A percentile compares a stretch with the other conserved stretches of the same genome.
Evolutionary conservation across 306 rosid species (phyloP).

Genomic region (Astragalus glycyphyllos): DNA sequence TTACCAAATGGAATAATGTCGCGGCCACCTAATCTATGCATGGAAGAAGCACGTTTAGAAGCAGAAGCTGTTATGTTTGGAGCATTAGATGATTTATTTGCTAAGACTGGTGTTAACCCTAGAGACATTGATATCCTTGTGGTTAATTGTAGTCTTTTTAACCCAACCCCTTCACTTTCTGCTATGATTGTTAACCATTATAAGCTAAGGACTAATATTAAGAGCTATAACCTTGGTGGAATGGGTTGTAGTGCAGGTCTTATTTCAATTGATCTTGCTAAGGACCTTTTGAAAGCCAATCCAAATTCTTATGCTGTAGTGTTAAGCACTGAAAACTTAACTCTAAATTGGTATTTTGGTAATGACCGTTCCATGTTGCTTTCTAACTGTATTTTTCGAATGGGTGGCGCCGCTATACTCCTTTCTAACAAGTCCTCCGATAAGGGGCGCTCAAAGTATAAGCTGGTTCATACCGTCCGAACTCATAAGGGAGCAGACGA

Average conservation of each 20-base stretch:
- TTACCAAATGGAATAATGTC: constrained; percentile 58
- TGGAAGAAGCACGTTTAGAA: constrained; percentile 75
- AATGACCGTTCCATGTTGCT: constrained; percentile 85
- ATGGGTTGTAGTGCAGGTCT: constrained; percentile 97
- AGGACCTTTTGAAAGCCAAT: constrained; percentile 67
- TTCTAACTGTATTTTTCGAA: constrained; percentile 83
- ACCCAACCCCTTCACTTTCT: constrained; percentile 86
- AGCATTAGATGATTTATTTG: constrained; percentile 64
- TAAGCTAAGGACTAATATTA: constrained; percentile 75
- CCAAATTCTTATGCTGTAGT: constrained; percentile 75
- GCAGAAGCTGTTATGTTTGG: constrained; percentile 85
- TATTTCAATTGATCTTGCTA: constrained; percentile 76
- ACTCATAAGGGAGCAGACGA: constrained; percentile 89
- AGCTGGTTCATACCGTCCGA: constrained; percentile 76
- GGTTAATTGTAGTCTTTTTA: constrained; percentile 87
- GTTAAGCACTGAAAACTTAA: constrained; percentile 81
- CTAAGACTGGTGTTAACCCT: constrained; percentile 64
- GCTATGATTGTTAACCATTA: constrained; percentile 90
- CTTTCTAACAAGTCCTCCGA: constrained; percentile 64
- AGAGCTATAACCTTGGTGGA: constrained; percentile 82
- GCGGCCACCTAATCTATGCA: constrained; percentile 60
- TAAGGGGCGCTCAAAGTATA: constrained; percentile 67
- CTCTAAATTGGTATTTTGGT: constrained; percentile 92
- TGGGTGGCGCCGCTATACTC: constrained; percentile 90
- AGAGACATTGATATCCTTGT: constrained; percentile 75